These are phyloP conservation scores for Epichloe scottii DNA, from an alignment of 2,329 filamentous ascomycete genomes.

Conservation along the genomic window DNA sequence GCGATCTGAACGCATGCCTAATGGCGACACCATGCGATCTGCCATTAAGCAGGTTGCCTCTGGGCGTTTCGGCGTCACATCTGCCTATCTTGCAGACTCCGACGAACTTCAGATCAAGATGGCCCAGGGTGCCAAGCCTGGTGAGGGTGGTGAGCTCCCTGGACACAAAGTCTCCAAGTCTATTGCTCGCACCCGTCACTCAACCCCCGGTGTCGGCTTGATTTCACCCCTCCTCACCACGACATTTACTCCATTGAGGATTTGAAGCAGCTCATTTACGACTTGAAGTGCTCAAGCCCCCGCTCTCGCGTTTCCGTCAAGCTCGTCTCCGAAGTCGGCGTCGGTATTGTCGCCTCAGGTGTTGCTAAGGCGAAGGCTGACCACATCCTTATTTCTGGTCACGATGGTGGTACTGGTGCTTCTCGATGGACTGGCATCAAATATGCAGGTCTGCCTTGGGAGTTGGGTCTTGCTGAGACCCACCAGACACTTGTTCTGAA, in stretches of 20 bases:
- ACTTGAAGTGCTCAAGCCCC: constrained; percentile 91
- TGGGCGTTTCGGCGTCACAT: constrained; percentile 91
- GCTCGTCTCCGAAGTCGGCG: constrained; percentile 92
- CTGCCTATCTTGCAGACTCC: constrained; percentile 84
- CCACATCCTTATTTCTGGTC: constrained; percentile 91
- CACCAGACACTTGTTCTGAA: constrained; percentile 94
- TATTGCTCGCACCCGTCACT: constrained; percentile 89
- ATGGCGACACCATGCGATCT: constrained; percentile 93
- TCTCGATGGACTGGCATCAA: constrained; percentile 98
- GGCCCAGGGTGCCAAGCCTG: constrained; percentile 95
- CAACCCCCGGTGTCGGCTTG: constrained; percentile 87
- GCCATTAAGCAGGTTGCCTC: constrained; percentile 97
- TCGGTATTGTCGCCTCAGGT: constrained; percentile 93
- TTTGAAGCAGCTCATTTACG: constrained; percentile 94
- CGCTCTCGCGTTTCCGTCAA: constrained; percentile 89
- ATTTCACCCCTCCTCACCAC: constrained; percentile 96
- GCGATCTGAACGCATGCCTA: constrained; percentile 72
- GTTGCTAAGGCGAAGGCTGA: constrained; percentile 96
- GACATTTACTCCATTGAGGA: constrained; percentile 99
- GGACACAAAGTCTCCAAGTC: constrained; percentile 93
- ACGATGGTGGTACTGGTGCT: constrained; percentile 93
- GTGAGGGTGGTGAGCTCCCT: constrained; percentile 92
- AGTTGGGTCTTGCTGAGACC: constrained; percentile 89
- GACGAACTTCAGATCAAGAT: constrained; percentile 99
- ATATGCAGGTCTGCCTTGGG: constrained; percentile 93